These are phyloP conservation scores for Phaeosphaeria sp. DNA, from an alignment of 2,329 filamentous ascomycete genomes.

Conservation along the genomic window DNA sequence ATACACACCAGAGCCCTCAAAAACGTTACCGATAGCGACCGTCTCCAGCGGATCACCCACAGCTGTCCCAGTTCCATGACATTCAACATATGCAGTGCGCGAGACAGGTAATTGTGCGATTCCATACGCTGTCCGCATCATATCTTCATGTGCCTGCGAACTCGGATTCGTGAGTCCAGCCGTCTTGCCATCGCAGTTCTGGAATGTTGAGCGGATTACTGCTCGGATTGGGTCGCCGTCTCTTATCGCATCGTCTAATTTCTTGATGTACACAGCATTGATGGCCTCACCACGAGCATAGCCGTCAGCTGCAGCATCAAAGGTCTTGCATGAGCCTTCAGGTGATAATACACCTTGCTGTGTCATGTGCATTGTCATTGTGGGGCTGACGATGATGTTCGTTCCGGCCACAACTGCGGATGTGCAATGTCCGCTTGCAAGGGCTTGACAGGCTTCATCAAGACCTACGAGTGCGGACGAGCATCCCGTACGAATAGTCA, in stretches of 20 bases:
- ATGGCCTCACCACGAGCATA: neutral
- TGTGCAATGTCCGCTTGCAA: neutral
- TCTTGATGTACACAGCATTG: neutral
- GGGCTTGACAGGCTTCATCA: neutral
- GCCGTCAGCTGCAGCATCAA: neutral
- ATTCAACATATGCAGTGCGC: slow-evolving; percentile 39
- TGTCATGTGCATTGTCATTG: neutral
- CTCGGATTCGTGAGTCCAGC: slow-evolving; percentile 58
- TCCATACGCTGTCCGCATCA: slow-evolving; percentile 19
- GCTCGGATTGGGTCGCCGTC: neutral
- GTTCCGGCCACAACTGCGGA: neutral
- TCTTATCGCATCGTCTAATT: neutral
- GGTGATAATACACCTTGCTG: neutral
- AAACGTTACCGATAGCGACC: neutral
- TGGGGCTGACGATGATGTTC: neutral
- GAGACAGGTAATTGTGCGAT: neutral
- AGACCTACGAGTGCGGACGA: neutral
- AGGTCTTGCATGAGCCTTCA: neutral
- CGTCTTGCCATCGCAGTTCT: neutral
- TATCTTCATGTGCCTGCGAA: slow-evolving; percentile 53
- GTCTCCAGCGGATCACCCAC: slow-evolving; percentile 11
- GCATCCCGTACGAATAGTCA: neutral
- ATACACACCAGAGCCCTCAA: slow-evolving; percentile 12
- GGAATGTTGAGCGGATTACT: neutral
- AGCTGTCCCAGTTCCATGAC: slow-evolving; percentile 21